These are phyloP conservation scores for Phaeosphaeria sp. DNA, from an alignment of 2,329 filamentous ascomycete genomes.

Conservation along the genomic window DNA sequence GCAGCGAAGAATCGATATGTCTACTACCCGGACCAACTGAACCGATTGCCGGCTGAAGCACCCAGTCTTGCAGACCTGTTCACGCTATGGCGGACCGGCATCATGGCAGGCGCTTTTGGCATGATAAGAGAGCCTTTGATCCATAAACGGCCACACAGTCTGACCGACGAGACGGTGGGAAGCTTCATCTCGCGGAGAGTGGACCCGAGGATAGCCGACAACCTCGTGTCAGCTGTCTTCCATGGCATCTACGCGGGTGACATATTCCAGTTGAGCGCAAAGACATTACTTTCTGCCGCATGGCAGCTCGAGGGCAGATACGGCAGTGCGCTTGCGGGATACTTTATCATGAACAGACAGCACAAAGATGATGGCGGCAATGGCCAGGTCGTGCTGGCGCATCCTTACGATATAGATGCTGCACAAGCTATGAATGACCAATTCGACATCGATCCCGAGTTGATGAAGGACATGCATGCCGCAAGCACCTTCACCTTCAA, in stretches of 20 bases:
- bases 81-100: constrained; percentile 58
- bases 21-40: constrained; percentile 86
- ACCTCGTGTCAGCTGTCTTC: constrained; percentile 74
- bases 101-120: constrained; percentile 58
- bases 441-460: constrained; percentile 41
- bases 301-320: constrained; percentile 58
- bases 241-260: constrained; percentile 96
- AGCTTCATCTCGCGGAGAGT: constrained; percentile 67
- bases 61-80: constrained; percentile 36
- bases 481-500: constrained; percentile 53
- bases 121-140: constrained; percentile 47
- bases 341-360: constrained; percentile 20
- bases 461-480: constrained; percentile 39
- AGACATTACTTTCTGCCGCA: constrained; percentile 63
- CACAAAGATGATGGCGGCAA: constrained; percentile 10
- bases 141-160: constrained; percentile 37
- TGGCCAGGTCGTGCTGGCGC: constrained; percentile 12
- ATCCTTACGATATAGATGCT: constrained; percentile 31
- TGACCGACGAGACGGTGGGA: constrained; percentile 74
- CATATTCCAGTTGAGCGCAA: constrained; percentile 78
- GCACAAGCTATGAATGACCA: constrained; percentile 41
- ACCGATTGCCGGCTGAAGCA: constrained; percentile 49
- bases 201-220: constrained; percentile 66
- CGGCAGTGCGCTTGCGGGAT: constrained; percentile 38
- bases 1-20: constrained; percentile 74